phyloP scores from a whole-genome alignment of 257 asterid species.

The Solanum tarapatanum region DNA sequence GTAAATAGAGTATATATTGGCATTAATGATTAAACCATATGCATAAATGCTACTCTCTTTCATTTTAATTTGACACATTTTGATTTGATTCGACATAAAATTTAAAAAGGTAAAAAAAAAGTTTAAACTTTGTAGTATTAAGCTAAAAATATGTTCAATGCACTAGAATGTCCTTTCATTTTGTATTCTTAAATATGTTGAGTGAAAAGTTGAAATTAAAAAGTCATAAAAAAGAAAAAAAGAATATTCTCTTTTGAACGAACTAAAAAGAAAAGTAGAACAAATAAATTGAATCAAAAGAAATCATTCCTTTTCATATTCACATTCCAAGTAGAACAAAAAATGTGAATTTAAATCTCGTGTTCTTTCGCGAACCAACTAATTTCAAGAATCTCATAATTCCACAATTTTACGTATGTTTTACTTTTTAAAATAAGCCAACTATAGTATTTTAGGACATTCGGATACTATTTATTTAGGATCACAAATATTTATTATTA shows the following conservation, averaged over 20 bases:
- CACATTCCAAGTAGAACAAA: background rate
- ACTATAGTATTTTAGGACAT: background rate
- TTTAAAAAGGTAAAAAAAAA: too few relatives aligned
- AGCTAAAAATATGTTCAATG: too few relatives aligned
- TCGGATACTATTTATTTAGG: background rate
- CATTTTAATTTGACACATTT: background rate
- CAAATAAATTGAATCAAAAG: background rate
- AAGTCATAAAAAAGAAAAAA: too few relatives aligned
- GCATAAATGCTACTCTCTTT: background rate
- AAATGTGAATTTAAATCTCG: background rate
- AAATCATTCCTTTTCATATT: background rate
- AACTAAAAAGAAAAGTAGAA: background rate
- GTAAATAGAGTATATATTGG: background rate
- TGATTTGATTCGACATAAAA: background rate
- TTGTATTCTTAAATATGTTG: too few relatives aligned
- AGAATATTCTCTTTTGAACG: fast-evolving
- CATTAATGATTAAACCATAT: background rate
- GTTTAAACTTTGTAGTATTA: background rate
- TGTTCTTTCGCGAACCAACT: background rate
- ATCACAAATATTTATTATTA: background rate
- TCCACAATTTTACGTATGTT: background rate
- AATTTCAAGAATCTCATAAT: background rate
- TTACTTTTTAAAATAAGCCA: background rate
- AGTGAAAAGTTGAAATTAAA: background rate
- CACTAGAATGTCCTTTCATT: too few relatives aligned